A percentile compares a stretch with the other conserved stretches of the same genome.
phyloP scores from a whole-genome alignment of 1,139 yeast species.

The Saccharomyces hybrid region DNA sequence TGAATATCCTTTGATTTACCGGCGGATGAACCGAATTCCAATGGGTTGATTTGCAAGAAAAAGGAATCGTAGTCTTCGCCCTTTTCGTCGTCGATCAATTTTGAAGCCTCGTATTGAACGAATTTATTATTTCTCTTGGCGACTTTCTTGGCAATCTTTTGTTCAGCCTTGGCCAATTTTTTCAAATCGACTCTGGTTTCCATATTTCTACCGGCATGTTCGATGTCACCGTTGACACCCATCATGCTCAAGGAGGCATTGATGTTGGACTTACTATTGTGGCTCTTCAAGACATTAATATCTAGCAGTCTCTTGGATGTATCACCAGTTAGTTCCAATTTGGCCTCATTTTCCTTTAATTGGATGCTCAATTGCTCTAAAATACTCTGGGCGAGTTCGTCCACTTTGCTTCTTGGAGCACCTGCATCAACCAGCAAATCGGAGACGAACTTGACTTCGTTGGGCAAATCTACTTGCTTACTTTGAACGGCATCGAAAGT shows the following conservation, averaged over 20 bases:
- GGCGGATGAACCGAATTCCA: conserved; percentile 82
- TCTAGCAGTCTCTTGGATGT: conserved; percentile 76
- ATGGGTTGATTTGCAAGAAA: conserved; percentile 89
- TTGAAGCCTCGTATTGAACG: conserved; percentile 87
- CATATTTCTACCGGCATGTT: conserved; percentile 83
- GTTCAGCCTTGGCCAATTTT: conserved; percentile 94
- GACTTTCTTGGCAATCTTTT: conserved; percentile 92
- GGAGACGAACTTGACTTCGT: conserved; percentile 60
- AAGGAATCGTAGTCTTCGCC: conserved; percentile 85
- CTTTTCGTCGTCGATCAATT: conserved; percentile 55
- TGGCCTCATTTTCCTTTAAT: conserved; percentile 63
- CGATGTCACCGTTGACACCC: conserved; percentile 76
- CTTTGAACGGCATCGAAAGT: conserved; percentile 80
- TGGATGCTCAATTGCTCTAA: conserved; percentile 46
- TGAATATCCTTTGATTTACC: conserved; percentile 95
- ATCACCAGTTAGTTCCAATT: conserved; percentile 64
- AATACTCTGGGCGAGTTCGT: conserved; percentile 41
- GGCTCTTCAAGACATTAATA: conserved; percentile 56
- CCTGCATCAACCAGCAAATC: conserved; percentile 73
- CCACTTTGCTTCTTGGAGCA: conserved; percentile 52
- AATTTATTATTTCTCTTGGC: conserved; percentile 87
- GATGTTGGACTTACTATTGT: conserved; percentile 55
- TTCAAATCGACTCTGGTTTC: conserved; percentile 93
- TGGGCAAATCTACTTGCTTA: conserved; percentile 57
- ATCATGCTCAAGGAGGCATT: conserved; percentile 64